Evolutionary conservation across 495 filamentous ascomycete species (phyloP), one percentile per base, ranked within the genome.

Genomic region (Neurospora sp.): DNA sequence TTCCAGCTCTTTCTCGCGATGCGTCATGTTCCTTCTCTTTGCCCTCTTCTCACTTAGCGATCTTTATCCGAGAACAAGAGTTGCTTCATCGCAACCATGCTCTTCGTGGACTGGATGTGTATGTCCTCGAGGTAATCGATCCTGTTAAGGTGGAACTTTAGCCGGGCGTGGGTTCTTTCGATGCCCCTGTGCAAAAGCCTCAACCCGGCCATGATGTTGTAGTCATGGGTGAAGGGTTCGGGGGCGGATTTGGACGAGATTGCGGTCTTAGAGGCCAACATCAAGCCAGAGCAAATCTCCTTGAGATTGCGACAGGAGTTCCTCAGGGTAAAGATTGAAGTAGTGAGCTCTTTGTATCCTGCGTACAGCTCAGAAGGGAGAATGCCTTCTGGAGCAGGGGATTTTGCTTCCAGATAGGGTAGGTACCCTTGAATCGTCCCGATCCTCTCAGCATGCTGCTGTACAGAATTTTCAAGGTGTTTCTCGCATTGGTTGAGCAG

Each of bases 371-470:
- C 8, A 3, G 8, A n/a, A 20, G 42, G 42, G 3, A 1, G 3
- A 46, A 44, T 1, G 1, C 0, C 0, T 7, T 6, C 16, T 1
- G 42, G 0, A 1, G 7, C 18, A 46, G 18, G 7, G 4, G 18
- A 4, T 2, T 4, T 20, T 11, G 9, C 18, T 0, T 46, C 8
- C 4, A 11, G 2, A 5, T 0, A 5, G 1, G 42, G 1, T 46
- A 60, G 20, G 6, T 2, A 0, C 0, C 2, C 0, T 60, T 60
- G 49, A 3, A 12, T 12, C 5, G 6, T 5, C 5, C 23, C 49
- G 20, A 60, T 4, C 20, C 14, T 27, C 5, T 14, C 4, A 7
- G 49, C 11, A 0, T 12, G 4, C 11, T 60, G 10, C 49, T 60
- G 20, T 27, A 60, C 6, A 20, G 10, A 6, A 1, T 1, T 60